These are phyloP conservation scores for Boletus tylopilopsis DNA, from an alignment of 768 basidiomycete genomes.

Conservation along the genomic window DNA sequence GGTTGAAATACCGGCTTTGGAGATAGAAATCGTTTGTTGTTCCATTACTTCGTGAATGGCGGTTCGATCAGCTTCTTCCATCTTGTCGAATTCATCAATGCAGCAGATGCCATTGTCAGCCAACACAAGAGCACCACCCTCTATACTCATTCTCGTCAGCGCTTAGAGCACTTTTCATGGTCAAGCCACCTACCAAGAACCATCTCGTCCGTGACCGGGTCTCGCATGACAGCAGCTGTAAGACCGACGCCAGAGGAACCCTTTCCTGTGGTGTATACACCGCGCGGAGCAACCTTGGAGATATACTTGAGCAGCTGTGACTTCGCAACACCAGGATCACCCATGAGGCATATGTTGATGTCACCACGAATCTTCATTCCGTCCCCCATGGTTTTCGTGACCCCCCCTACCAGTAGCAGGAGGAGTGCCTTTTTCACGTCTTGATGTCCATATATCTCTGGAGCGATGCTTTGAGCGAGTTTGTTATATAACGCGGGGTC, in stretches of 20 bases:
- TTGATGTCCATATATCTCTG: constrained; percentile 96
- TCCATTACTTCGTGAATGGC: constrained; percentile 99
- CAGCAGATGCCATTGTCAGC: constrained; percentile 99
- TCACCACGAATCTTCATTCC: constrained; percentile 99
- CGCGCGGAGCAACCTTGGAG: constrained; percentile 95
- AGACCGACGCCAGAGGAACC: constrained; percentile 98
- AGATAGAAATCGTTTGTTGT: constrained; percentile 99
- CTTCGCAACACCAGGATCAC: constrained; percentile 98
- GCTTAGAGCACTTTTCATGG: background rate
- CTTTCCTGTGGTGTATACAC: constrained; percentile 97
- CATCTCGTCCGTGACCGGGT: constrained; percentile 99
- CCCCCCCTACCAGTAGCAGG: constrained; percentile 90
- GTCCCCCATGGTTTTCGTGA: constrained; percentile 92
- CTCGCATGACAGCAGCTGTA: constrained; percentile 98
- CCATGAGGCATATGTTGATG: constrained; percentile 97
- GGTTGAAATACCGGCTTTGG: constrained; percentile 98
- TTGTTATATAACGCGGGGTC: constrained; percentile 85
- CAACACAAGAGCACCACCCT: constrained; percentile 98
- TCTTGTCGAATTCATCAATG: constrained; percentile 99
- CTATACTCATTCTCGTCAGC: constrained; percentile 39
- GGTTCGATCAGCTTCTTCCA: constrained; percentile 97
- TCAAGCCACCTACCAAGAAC: constrained; percentile 71
- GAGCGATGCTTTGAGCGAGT: constrained; percentile 91
- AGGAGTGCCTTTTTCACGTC: constrained; percentile 97
- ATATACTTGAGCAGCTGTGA: constrained; percentile 97